Conservation (phyloP, 75 land plant species). For the Sequoiadendron giganteum region DNA sequence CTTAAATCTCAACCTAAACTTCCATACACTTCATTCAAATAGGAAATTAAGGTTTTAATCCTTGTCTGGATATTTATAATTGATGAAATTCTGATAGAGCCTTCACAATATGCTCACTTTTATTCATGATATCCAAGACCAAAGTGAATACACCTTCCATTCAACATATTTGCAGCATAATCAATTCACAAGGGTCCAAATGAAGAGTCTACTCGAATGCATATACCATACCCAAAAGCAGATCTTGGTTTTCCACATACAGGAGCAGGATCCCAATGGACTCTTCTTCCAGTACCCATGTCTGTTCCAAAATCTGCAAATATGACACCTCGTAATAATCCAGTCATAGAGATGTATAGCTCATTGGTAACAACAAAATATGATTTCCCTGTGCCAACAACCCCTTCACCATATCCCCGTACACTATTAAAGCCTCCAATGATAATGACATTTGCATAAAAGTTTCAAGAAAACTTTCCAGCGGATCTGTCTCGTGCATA, state of each 20-base stretch:
- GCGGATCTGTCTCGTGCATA: no score
- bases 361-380: no score
- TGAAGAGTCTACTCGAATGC: not conserved
- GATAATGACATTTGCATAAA: no score
- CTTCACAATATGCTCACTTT: not conserved
- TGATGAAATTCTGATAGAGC: no score
- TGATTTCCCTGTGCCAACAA: no score
- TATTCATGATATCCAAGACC: conserved; percentile 3
- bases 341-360: not conserved
- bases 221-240: not conserved
- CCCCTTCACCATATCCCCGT: no score
- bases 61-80: no score
- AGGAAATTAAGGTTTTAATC: no score
- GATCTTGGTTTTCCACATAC: not conserved
- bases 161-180: not conserved
- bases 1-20: no score
- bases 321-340: not conserved
- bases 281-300: not conserved
- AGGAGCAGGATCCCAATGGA: not conserved
- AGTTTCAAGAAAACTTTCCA: no score
- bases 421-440: no score
- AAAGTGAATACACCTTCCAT: not conserved
- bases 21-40: no score
- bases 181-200: not conserved
- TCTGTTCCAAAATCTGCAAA: conserved; percentile 6